Evolutionary conservation across 345 rosid species (phyloP), one percentile per base, ranked within the genome.

Genomic region (Reutealis trisperma): DNA sequence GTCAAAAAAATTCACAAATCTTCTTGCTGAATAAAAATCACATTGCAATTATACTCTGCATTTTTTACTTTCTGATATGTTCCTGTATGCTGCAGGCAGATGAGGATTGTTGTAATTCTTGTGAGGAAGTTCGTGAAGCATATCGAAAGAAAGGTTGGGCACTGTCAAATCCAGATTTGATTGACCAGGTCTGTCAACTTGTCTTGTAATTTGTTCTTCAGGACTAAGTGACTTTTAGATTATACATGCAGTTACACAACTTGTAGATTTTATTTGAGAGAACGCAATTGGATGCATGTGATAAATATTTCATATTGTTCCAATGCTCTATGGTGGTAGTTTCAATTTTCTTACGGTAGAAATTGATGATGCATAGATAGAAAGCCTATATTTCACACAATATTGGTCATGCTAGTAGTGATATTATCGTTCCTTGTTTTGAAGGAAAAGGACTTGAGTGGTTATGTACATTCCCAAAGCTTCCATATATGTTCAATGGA

Each of bases 111-210:
- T 94, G 98, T 79, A 92, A 92, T 85, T 67, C 86, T 55, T 94
- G 97, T 76, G 98, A 94, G 81, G 98, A 92, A 49, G 97, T 94
- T 76, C 98, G 92, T 75, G 97, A 92, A 88, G 97, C 98, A 79
- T 94, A 94, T 80, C 83, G 93, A 80, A 92, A 89, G 88, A 94
- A 94, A 88, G 98, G 98, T 34, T 94, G 97, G 98, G 96, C 91
- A 0, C 52, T 94, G 67, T 82, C 97, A 61, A 90, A 92, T 87
- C 94, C 94, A 14, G 96, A 94, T 83, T 54, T 82, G 77, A 86
- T 94, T 76, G 97, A 92, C 83, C 98, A 96, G 98, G 99, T 96
- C 41, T 69, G 87, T 71, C 34, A 51, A 72, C 18, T 19, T 57
- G 32, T 41, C 1, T 10, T 54, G 34, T 22, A 65, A 67, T 57